Base-by-base conservation (phyloP, 805 yeast species). In the Hanseniaspora pseudoguilliermondii region DNA sequence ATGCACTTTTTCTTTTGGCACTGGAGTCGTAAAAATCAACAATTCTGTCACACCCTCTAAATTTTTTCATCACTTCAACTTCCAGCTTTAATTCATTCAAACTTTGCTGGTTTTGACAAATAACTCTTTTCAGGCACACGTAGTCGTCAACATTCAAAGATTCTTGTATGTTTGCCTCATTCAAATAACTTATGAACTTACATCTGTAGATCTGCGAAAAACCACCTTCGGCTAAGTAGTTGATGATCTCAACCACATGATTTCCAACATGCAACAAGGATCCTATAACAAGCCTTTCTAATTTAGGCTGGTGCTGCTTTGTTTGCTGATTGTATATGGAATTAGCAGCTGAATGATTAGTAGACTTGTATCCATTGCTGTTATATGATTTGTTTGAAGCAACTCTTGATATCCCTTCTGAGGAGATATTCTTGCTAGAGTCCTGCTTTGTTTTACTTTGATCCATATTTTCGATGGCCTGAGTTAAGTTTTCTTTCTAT, bases 191-290 rank as follows among this genome's bases (percentile, higher is more conserved):
- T 18, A 66, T n/a, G 61, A 80, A 80, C 58, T 69, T 71, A 18
- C 83, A 91, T 38, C 76, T 73, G 66, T 86, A 86, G 20, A 86
- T 84, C 59, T 84, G 88, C 5, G 95, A 91, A 72, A 83, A 86
- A 5, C 93, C 95, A 58, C 87, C 90, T 61, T 79, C 82, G 0
- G 86, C 81, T 18, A 83, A 64, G 68, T 82, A 83, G 58, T 77
- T 73, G 54, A 74, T 70, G 58, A 83, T 73, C 53, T 73, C 73
- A 21, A 81, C 76, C 20, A 69, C 68, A 64, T 83, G 88, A 10
- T 79, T 69, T 2, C 90, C 90, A 23, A 83, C 86, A 1, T 77
- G 72, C 51, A 83, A 71, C 49, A 66, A 64, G 1, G 83, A 75
- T 7, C 87, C 88, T 3, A 79, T 75, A 1, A 49, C 58, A 7